Evolutionary conservation across 176 grass and related monocot species (phyloP).

Genomic region (Pharus latifolius): DNA sequence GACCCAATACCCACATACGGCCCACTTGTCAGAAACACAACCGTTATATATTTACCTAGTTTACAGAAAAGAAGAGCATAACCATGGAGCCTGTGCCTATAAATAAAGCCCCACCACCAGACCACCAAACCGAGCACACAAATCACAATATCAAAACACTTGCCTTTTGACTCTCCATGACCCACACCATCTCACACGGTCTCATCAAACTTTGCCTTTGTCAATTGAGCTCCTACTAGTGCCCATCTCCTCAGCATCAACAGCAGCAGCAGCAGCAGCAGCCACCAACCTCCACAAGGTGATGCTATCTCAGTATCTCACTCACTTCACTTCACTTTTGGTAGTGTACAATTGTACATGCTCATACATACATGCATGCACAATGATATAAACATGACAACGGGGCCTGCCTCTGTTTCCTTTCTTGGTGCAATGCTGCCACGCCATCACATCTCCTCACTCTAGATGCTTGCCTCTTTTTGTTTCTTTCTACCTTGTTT

Average conservation of each 20-base stretch:
- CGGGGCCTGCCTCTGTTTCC: neutral
- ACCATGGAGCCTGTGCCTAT: constrained; percentile 17
- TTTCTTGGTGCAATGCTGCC: neutral
- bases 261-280: neutral
- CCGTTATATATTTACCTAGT: neutral
- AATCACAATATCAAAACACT: neutral
- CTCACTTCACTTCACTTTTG: neutral
- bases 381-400: neutral
- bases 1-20: neutral
- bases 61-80: neutral
- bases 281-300: neutral
- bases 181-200: constrained; percentile 12
- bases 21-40: neutral
- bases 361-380: neutral
- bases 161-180: neutral
- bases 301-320: neutral
- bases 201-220: constrained; percentile 7
- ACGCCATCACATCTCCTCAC: neutral
- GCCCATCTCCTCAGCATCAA: neutral
- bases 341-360: neutral
- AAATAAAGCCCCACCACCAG: constrained; percentile 44
- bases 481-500: constrained; percentile 21
- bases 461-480: neutral
- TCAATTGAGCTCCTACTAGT: neutral
- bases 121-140: constrained; percentile 10